Evolutionary conservation across 306 rosid species (phyloP).

Genomic region (Boehmeria nivea): DNA sequence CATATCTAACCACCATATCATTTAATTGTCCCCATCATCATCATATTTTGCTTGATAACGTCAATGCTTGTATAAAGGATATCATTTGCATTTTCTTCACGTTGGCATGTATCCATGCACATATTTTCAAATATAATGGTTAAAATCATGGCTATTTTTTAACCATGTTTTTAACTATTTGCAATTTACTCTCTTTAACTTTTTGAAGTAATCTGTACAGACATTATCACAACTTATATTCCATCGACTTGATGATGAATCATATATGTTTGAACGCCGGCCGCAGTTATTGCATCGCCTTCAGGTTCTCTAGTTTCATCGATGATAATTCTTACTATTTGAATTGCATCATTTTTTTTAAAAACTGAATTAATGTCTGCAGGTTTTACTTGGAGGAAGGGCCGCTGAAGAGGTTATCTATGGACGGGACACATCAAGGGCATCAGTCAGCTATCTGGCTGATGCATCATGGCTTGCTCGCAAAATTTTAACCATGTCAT

Average conservation of each 20-base stretch:
- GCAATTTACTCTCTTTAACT: slow-evolving; percentile 5
- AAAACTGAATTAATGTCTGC: slow-evolving; percentile 6
- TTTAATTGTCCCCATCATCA: no score
- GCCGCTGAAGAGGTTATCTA: slow-evolving; percentile 97
- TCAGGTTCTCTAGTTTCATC: slow-evolving; percentile 40
- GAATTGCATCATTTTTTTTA: slow-evolving; percentile 2
- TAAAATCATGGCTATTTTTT: slow-evolving; percentile 10
- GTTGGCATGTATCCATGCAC: no score
- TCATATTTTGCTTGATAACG: no score
- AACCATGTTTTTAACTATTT: background rate
- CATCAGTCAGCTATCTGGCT: slow-evolving; percentile 87
- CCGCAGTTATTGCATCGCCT: slow-evolving; percentile 94
- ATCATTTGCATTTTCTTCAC: no score
- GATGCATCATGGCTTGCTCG: slow-evolving; percentile 99
- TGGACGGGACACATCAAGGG: slow-evolving; percentile 86
- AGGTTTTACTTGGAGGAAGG: slow-evolving; percentile 96
- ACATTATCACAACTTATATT: slow-evolving; percentile 88
- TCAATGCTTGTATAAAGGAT: no score
- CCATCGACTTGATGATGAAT: slow-evolving; percentile 86
- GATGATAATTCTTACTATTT: background rate
- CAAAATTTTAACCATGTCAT: slow-evolving; percentile 86
- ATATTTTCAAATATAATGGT: no score
- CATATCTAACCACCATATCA: slow-evolving; percentile 11
- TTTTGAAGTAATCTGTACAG: slow-evolving; percentile 32
- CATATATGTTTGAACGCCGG: slow-evolving; percentile 81